These are phyloP conservation scores for Trichophyton rubrum DNA, from an alignment of 2,329 filamentous ascomycete species.

Conservation along the genomic window DNA sequence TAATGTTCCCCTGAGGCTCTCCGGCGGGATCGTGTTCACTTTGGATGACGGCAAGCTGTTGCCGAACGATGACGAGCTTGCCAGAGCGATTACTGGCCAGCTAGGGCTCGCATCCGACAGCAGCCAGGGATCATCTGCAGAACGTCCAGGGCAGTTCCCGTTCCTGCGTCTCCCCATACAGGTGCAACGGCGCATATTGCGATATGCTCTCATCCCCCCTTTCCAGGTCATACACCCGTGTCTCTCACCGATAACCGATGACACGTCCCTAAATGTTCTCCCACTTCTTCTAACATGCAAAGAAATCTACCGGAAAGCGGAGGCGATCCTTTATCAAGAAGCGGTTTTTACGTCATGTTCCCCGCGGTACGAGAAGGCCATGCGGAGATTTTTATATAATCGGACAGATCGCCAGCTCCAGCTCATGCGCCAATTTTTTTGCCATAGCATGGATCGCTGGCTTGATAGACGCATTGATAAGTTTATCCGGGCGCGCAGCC, in stretches of 20 bases:
- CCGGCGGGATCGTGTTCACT: not conserved
- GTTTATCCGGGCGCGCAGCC: not conserved
- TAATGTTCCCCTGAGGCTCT: not conserved
- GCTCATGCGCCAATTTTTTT: slow-evolving; percentile 3
- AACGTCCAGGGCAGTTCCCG: not conserved
- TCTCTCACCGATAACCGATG: not conserved
- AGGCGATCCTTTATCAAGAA: slow-evolving; percentile 1
- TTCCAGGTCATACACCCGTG: not conserved
- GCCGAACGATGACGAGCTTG: not conserved
- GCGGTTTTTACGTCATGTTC: slow-evolving; percentile 3
- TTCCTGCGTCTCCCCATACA: not conserved
- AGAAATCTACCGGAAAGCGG: not conserved
- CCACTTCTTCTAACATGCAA: slow-evolving; percentile 1
- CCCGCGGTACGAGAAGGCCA: not conserved
- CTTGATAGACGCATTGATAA: not conserved
- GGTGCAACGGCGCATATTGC: not conserved
- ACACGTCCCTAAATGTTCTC: not conserved
- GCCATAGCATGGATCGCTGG: slow-evolving; percentile 1
- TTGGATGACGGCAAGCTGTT: not conserved
- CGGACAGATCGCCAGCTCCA: not conserved
- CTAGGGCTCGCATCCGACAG: not conserved
- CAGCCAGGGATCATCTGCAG: not conserved
- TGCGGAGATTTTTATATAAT: slow-evolving; percentile 1
- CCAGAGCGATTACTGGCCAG: not conserved
- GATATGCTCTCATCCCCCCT: not conserved